Conservation (phyloP, 805 yeast genomes). For the Ogataea pini region DNA sequence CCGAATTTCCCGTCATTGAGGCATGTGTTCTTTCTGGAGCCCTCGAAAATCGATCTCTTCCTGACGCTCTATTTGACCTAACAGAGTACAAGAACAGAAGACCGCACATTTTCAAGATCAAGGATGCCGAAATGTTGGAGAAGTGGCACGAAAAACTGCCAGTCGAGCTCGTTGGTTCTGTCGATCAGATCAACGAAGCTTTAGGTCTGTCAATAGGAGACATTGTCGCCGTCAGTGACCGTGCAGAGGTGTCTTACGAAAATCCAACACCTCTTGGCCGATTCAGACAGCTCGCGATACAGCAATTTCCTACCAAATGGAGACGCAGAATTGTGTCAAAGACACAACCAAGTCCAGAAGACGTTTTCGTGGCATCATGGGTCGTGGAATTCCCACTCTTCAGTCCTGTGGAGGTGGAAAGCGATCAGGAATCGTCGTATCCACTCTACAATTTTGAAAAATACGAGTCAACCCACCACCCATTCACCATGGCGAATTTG, state of each 20-base stretch:
- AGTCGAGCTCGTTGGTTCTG: slow-evolving; percentile 8
- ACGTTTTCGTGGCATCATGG: slow-evolving; percentile 72
- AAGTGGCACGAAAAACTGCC: slow-evolving; percentile 44
- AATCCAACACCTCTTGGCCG: slow-evolving; percentile 95
- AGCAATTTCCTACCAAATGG: slow-evolving; percentile 51
- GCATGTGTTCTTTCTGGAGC: slow-evolving; percentile 63
- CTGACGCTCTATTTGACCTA: slow-evolving; percentile 37
- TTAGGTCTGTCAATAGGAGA: slow-evolving; percentile 64
- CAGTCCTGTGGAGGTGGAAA: slow-evolving; percentile 59
- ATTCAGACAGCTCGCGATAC: slow-evolving; percentile 72
- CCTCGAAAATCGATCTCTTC: slow-evolving; percentile 37
- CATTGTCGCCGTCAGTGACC: slow-evolving; percentile 73
- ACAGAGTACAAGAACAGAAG: slow-evolving; percentile 53
- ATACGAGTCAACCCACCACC: slow-evolving; percentile 86
- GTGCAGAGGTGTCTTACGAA: slow-evolving; percentile 72
- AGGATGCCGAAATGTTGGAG: slow-evolving; percentile 38
- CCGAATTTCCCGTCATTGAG: slow-evolving; percentile 71
- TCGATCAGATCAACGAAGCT: slow-evolving; percentile 27
- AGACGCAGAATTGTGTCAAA: slow-evolving; percentile 38
- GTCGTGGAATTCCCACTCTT: slow-evolving; percentile 91
- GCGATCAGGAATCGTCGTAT: slow-evolving; percentile 37
- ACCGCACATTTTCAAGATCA: slow-evolving; percentile 59
- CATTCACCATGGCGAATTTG: slow-evolving; percentile 87
- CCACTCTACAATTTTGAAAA: slow-evolving; percentile 57
- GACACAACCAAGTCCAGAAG: slow-evolving; percentile 24